Evolutionary conservation across 1,284 basidiomycete genomes (phyloP).

Genomic region (Sutorius eximius): DNA sequence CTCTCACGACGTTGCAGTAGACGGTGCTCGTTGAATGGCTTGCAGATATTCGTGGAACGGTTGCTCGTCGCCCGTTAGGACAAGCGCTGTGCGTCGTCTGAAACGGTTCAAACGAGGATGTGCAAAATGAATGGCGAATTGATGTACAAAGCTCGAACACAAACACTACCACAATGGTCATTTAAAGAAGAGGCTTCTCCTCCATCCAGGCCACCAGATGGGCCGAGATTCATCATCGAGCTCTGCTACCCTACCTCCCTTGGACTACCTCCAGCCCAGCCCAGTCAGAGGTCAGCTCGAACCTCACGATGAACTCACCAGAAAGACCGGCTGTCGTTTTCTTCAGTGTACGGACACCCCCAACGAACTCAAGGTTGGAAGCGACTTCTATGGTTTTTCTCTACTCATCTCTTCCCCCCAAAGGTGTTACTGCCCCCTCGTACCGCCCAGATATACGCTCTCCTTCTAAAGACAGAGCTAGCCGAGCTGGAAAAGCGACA

Average conservation of each 20-base stretch:
- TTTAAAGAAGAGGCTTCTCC: conserved; percentile 4
- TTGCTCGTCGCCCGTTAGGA: not conserved
- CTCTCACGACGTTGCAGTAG: conserved; percentile 4
- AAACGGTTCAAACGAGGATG: not conserved
- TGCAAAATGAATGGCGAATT: not conserved
- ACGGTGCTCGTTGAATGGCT: not conserved
- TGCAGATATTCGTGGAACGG: not conserved
- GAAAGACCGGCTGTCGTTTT: conserved; percentile 59
- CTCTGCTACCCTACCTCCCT: conserved; percentile 31
- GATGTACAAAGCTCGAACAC: conserved; percentile 28
- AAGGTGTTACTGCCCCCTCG: conserved; percentile 70
- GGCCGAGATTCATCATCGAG: conserved; percentile 24
- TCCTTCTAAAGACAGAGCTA: conserved; percentile 60
- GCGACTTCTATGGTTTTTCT: conserved; percentile 3
- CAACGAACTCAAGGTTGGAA: conserved; percentile 63
- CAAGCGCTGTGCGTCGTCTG: not conserved
- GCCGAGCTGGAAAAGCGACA: conserved; percentile 58
- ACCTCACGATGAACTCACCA: conserved; percentile 52
- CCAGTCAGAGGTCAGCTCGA: conserved; percentile 73
- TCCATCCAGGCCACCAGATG: conserved; percentile 19
- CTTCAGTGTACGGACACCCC: conserved; percentile 73
- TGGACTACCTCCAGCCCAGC: conserved; percentile 58
- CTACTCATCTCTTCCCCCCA: conserved; percentile 10
- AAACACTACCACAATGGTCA: conserved; percentile 18
- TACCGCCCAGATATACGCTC: conserved; percentile 66